Evolutionary conservation across 2,329 filamentous ascomycete species (phyloP), one percentile per base, ranked within the genome.

Genomic region (Lecanosticta acicola): DNA sequence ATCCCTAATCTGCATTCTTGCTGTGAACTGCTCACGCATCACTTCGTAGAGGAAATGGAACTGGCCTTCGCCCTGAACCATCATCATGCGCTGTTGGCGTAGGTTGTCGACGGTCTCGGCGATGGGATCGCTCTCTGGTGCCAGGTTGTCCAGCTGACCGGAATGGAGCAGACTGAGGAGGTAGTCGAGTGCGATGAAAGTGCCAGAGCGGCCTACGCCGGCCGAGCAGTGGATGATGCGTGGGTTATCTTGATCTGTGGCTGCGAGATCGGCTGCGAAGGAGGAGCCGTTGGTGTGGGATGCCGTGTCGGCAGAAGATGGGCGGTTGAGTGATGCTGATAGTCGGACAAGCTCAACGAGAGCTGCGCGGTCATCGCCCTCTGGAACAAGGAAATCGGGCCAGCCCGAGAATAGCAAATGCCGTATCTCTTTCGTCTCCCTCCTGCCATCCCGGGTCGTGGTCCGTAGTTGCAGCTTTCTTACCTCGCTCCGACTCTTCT

Each of bases 181-280:
- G 66, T 94, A 88, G 67, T 97, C 93, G n/a, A 98, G 77, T 1
- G 88, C 85, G 59, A 98, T 95, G 63, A 97, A 98, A 0, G 93
- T 97, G 26, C 93, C 93, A 5, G 87, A 94, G 45, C 93, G 81
- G 10, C 93, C 93, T 11, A 98, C 91, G 32, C 93, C 93, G 5
- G 93, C 93, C 62, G 87, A 94, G 71, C 74, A 77, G 48, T 77
- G 74, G 2, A 77, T 68, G 49, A 97, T 83, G 45, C 91, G 83
- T 3, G 91, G 87, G 59, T 85, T 89, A 37, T 53, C 50, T 39
- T 62, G 56, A 24, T 59, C 55, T 7, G 55, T 48, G 33, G 46
- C 44, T n/a, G 56, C 49, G n/a, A 58, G 50, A 35, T 59, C 57
- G 18, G 48, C 38, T 64, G 67, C 48, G 39, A 57, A 48, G 41